Base-by-base conservation (phyloP, 305 asterid genomes). In the Striga hermonthica region DNA sequence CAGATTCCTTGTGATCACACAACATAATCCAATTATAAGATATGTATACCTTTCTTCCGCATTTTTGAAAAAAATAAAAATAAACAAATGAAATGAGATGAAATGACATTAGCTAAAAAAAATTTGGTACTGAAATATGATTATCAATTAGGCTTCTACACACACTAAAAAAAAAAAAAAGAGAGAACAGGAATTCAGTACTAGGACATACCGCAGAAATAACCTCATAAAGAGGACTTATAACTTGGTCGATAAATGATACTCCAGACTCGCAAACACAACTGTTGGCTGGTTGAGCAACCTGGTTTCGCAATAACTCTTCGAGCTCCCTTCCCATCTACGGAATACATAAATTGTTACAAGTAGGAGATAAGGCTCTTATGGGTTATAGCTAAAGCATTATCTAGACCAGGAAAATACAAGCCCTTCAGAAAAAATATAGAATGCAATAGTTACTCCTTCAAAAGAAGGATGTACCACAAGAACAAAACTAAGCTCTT, bases 321-420 rank as follows among this genome's bases (percentile, higher is more conserved):
- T 90, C 96, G 76, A 93, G 75, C 75, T 93, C 99, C 75, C 87
- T 81, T 80, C 95, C 99, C 96, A 93, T 93, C 99, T 93, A 87
- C 78, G 74, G 35, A 66, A 76, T 45, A 70, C 74, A 79, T 69
- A 57, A 48, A 75, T 69, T 56, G 63, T 64, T 66, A 41, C 53
- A 60, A 60, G 63, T 49, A 71, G 57, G 34, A 67, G 62, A 68
- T 75, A 68, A 68, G 63, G 36, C 10, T 31, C 61, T 55, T 41
- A 49, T 48, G n/a, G 48, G 56, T 31, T 48, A 64, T 67, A 61
- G 66, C 13, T 49, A 68, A 65, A 71, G 52, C 67, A 60, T 6
- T 15, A 50, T 43, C 43, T 28, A 48, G 62, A 52, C 22, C 59
- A 57, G 35, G 10, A 65, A 60, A 38, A 31, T 16, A 75, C 38